Percentiles rank a stretch among this genome's conserved stretches.
These are phyloP conservation scores for Atkinsonella hypoxylon DNA, from an alignment of 2,329 filamentous ascomycete species.

Conservation along the genomic window DNA sequence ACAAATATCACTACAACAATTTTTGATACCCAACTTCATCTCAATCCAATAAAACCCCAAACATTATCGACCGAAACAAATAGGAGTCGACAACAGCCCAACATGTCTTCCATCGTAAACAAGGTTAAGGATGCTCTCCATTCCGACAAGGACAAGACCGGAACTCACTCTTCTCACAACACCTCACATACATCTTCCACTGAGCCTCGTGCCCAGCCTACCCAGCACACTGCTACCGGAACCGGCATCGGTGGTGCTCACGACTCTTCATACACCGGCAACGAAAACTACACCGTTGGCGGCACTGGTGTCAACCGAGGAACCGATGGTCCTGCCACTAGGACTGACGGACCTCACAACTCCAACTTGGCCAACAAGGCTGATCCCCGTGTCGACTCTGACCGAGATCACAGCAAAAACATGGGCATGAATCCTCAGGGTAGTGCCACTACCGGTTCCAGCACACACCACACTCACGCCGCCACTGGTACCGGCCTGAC, in stretches of 20 bases:
- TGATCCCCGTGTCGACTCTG: constrained; percentile 43
- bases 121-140: constrained; percentile 46
- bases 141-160: constrained; percentile 24
- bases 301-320: constrained; percentile 8
- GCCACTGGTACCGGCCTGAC: constrained; percentile 7
- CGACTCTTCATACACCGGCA: constrained; percentile 18
- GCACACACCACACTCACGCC: background rate
- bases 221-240: constrained; percentile 21
- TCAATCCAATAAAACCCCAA: background rate
- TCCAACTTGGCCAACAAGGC: constrained; percentile 36
- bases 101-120: constrained; percentile 45
- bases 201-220: constrained; percentile 39
- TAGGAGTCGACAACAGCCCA: background rate
- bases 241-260: constrained; percentile 12
- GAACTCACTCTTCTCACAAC: background rate
- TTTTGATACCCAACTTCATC: background rate
- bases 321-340: constrained; percentile 14
- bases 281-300: constrained; percentile 30
- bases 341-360: constrained; percentile 33
- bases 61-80: background rate
- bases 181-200: constrained; percentile 26
- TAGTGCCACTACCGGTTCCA: constrained; percentile 6
- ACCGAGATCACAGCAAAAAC: constrained; percentile 30
- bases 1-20: background rate
- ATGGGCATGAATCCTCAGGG: constrained; percentile 21